These are phyloP conservation scores for Metschnikowia henanensis DNA, from an alignment of 805 yeast genomes.

Conservation along the genomic window DNA sequence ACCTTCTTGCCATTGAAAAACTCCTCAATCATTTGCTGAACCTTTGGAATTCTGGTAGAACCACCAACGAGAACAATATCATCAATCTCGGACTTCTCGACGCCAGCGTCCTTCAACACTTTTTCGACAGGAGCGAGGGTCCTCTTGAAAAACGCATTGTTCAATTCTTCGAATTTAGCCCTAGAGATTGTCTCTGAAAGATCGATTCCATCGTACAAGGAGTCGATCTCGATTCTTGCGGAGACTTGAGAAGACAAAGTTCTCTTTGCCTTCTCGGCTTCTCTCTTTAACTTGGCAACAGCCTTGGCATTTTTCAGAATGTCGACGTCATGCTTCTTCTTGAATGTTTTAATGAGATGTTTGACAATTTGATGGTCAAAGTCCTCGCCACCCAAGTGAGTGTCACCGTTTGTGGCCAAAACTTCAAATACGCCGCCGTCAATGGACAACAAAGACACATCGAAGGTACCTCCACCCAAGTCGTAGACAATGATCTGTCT, in stretches of 20 bases:
- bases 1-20: conserved; percentile 24
- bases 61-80: conserved; percentile 25
- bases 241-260: conserved; percentile 23
- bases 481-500: conserved; percentile 23
- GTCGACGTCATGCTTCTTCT: conserved; percentile 21
- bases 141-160: conserved; percentile 23
- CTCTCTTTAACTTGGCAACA: conserved; percentile 24
- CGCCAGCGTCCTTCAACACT: conserved; percentile 22
- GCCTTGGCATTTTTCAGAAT: conserved; percentile 21
- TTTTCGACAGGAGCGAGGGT: conserved; percentile 23
- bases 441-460: conserved; percentile 25
- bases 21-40: conserved; percentile 21
- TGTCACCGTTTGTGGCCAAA: conserved; percentile 42
- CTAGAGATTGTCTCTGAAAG: conserved; percentile 23
- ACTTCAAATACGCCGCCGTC: conserved; percentile 24
- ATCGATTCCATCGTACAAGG: conserved; percentile 23
- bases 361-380: conserved; percentile 22
- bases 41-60: conserved; percentile 24
- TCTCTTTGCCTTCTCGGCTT: conserved; percentile 25
- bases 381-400: conserved; percentile 26
- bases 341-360: conserved; percentile 20
- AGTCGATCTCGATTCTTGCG: conserved; percentile 22
- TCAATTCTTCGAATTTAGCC: conserved; percentile 24
- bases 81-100: conserved; percentile 21
- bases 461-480: conserved; percentile 26